phyloP scores from a whole-genome alignment of 2,329 filamentous ascomycete species.

The Cladosporium austrohemisphaericum region DNA sequence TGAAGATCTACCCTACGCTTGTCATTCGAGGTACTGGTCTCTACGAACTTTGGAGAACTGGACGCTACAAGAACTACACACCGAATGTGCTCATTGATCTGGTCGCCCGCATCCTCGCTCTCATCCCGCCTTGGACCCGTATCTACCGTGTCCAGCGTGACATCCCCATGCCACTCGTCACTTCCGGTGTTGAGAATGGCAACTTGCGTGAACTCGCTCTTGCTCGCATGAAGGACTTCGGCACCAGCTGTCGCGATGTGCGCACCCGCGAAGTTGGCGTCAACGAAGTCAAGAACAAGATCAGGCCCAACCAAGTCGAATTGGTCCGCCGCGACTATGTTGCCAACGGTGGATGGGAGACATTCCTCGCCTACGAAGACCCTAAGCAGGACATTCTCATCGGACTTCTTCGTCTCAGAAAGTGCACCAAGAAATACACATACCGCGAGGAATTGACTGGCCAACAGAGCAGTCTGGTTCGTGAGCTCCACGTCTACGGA shows the following conservation, averaged over 20 bases:
- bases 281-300: constrained; percentile 99
- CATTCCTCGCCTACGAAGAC: constrained; percentile 95
- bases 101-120: constrained; percentile 88
- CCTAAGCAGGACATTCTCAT: constrained; percentile 98
- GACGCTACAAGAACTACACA: constrained; percentile 97
- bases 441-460: constrained; percentile 81
- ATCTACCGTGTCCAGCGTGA: constrained; percentile 98
- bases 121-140: constrained; percentile 94
- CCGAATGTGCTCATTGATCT: constrained; percentile 95
- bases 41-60: constrained; percentile 96
- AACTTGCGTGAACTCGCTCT: constrained; percentile 90
- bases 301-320: constrained; percentile 92
- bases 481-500: constrained; percentile 94
- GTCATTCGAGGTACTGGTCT: constrained; percentile 95
- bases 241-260: constrained; percentile 93
- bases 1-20: constrained; percentile 97
- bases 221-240: constrained; percentile 98
- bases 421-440: constrained; percentile 87
- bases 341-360: constrained; percentile 97
- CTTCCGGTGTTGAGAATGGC: constrained; percentile 94
- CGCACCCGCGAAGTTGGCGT: constrained; percentile 95
- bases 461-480: constrained; percentile 86
- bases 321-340: constrained; percentile 89
- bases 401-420: constrained; percentile 79
- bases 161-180: constrained; percentile 99